Percentiles rank a stretch among this genome's conserved stretches.
phyloP scores from a whole-genome alignment of 2,329 filamentous ascomycete species.

The Proliferodiscus dingleyae region DNA sequence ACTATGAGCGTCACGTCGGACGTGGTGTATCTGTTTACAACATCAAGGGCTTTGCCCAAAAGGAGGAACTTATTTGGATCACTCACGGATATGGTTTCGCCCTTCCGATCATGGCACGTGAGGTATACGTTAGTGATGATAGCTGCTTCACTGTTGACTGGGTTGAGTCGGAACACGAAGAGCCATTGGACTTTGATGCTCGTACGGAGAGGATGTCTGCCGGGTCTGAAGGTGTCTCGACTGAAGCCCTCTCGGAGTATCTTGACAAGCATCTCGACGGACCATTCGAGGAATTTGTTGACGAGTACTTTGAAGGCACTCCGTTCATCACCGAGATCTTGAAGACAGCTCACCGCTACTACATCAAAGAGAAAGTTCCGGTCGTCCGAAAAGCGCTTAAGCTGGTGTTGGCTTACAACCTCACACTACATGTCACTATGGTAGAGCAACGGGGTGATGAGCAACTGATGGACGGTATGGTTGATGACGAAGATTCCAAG shows the following conservation, averaged over 20 bases:
- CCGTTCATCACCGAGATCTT: constrained; percentile 93
- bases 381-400: constrained; percentile 95
- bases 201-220: constrained; percentile 86
- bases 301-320: constrained; percentile 94
- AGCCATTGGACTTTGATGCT: constrained; percentile 76
- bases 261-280: constrained; percentile 92
- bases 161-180: constrained; percentile 75
- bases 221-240: constrained; percentile 81
- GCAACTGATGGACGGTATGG: constrained; percentile 71
- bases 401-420: constrained; percentile 90
- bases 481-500: constrained; percentile 80
- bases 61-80: constrained; percentile 76
- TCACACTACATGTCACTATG: constrained; percentile 91
- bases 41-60: constrained; percentile 75
- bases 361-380: constrained; percentile 78
- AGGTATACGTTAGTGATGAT: constrained; percentile 88
- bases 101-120: constrained; percentile 86
- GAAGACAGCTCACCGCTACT: constrained; percentile 92
- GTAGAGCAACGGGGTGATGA: constrained; percentile 85
- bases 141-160: constrained; percentile 92
- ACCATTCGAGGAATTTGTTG: constrained; percentile 87
- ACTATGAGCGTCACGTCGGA: constrained; percentile 86
- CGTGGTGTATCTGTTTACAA: constrained; percentile 88
- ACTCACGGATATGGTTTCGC: constrained; percentile 95
- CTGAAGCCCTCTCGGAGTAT: constrained; percentile 79